Evolutionary conservation across 306 rosid genomes (phyloP).

Genomic region (Arachis hypogaea): DNA sequence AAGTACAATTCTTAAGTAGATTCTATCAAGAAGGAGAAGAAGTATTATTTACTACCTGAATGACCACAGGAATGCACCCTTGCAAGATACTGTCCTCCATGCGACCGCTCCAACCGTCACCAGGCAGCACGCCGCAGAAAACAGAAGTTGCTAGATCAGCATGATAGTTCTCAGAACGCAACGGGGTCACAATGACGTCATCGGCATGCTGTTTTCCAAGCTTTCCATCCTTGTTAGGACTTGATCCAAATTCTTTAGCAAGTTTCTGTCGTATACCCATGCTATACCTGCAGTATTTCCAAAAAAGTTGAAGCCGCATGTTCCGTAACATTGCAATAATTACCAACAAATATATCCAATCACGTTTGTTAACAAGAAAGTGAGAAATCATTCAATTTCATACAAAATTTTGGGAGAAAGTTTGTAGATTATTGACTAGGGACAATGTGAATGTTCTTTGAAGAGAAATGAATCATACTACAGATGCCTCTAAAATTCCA

Average conservation of each 20-base stretch:
- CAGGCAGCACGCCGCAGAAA: slow-evolving; percentile 89
- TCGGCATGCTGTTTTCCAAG: slow-evolving; percentile 80
- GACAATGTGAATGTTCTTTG: slow-evolving; percentile 11
- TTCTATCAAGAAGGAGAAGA: neutral
- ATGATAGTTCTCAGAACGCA: slow-evolving; percentile 66
- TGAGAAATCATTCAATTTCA: slow-evolving; percentile 28
- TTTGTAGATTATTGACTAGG: slow-evolving; percentile 21
- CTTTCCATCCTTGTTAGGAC: slow-evolving; percentile 79
- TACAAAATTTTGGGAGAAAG: slow-evolving; percentile 2
- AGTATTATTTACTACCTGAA: slow-evolving; percentile 61
- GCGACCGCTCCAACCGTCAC: slow-evolving; percentile 98
- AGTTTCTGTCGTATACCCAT: slow-evolving; percentile 92
- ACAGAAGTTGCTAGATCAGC: slow-evolving; percentile 69
- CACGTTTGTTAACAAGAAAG: slow-evolving; percentile 26
- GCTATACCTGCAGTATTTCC: slow-evolving; percentile 67
- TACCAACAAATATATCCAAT: slow-evolving; percentile 16
- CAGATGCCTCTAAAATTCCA: neutral
- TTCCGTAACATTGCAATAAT: slow-evolving; percentile 29
- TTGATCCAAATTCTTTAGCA: slow-evolving; percentile 79
- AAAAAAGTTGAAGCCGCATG: slow-evolving; percentile 18
- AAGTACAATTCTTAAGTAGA: neutral
- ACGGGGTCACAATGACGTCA: slow-evolving; percentile 74
- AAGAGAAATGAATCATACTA: neutral
- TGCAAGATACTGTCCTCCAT: slow-evolving; percentile 92
- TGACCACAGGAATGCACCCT: slow-evolving; percentile 90